A percentile compares a stretch with the other conserved stretches of the same genome.
Evolutionary conservation across 2,329 filamentous ascomycete genomes (phyloP).

Genomic region (Neocucurbitaria cava): DNA sequence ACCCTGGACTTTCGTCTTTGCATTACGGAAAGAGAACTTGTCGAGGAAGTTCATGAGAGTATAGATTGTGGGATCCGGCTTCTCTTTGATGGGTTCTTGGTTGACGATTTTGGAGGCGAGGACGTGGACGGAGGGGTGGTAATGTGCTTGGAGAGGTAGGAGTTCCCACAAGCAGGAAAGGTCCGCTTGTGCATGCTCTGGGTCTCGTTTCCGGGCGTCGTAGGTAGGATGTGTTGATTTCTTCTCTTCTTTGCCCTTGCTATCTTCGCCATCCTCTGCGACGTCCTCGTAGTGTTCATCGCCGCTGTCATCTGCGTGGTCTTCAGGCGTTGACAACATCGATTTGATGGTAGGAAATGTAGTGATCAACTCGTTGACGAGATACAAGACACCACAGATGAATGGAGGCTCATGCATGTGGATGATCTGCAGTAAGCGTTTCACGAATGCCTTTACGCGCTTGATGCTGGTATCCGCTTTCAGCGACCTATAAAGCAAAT

Average conservation of each 20-base stretch:
- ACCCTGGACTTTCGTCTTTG: constrained; percentile 69
- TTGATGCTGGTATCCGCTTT: constrained; percentile 91
- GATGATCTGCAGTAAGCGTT: constrained; percentile 86
- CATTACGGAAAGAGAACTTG: constrained; percentile 96
- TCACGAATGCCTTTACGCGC: constrained; percentile 93
- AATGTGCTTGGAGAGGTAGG: constrained; percentile 80
- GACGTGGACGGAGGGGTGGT: constrained; percentile 89
- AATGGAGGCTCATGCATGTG: constrained; percentile 92
- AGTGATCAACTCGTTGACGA: constrained; percentile 79
- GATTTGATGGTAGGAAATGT: constrained; percentile 82
- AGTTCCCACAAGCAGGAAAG: constrained; percentile 93
- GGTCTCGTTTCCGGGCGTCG: constrained; percentile 89
- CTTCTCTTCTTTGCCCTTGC: constrained; percentile 28
- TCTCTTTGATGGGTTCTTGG: constrained; percentile 75
- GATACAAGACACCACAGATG: constrained; percentile 88
- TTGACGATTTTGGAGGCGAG: constrained; percentile 77
- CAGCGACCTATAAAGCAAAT: constrained; percentile 84
- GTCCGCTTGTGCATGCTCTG: constrained; percentile 91
- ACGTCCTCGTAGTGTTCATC: constrained; percentile 75
- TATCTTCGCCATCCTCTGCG: constrained; percentile 50
- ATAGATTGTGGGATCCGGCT: constrained; percentile 89
- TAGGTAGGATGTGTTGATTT: constrained; percentile 58
- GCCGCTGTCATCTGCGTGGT: constrained; percentile 78
- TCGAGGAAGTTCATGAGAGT: constrained; percentile 95
- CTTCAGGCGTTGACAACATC: constrained; percentile 71